phyloP scores from a whole-genome alignment of 345 rosid species.

The Boechera retrofracta region DNA sequence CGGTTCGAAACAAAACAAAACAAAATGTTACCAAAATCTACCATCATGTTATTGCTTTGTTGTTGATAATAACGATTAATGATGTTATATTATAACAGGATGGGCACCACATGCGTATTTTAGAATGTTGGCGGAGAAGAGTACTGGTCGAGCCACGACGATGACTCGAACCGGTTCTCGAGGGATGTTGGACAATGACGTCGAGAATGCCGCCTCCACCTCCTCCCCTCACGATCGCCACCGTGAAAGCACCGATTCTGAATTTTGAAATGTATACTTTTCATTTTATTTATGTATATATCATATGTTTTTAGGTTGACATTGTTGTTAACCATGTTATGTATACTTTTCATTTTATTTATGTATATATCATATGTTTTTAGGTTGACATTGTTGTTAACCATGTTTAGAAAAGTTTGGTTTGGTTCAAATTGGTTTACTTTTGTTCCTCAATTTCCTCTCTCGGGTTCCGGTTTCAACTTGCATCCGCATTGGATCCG shows the following conservation, averaged over 20 bases:
- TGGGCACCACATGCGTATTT: conserved; percentile 71
- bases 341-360: neutral
- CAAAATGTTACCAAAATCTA: neutral
- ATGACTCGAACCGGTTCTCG: conserved; percentile 33
- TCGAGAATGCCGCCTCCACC: conserved; percentile 31
- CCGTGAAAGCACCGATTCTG: conserved; percentile 37
- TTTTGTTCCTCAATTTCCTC: conserved; percentile 25
- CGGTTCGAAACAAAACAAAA: conserved; percentile 41
- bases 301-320: neutral
- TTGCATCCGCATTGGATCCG: conserved; percentile 40
- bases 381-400: conserved; percentile 9
- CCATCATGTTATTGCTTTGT: neutral
- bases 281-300: no score
- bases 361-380: neutral
- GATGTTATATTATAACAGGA: conserved; percentile 37
- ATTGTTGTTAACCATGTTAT: conserved; percentile 19
- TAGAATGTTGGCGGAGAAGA: conserved; percentile 50
- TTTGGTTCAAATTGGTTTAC: conserved; percentile 21
- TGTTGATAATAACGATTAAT: neutral
- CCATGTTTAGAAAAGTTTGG: neutral
- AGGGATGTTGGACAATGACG: conserved; percentile 35
- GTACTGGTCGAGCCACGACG: conserved; percentile 23
- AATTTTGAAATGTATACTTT: neutral
- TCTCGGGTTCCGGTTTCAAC: conserved; percentile 38
- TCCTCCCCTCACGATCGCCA: conserved; percentile 28